These are phyloP conservation scores for Mycosphaerella sp. DNA, from an alignment of 2,329 filamentous ascomycete species.

Conservation along the genomic window DNA sequence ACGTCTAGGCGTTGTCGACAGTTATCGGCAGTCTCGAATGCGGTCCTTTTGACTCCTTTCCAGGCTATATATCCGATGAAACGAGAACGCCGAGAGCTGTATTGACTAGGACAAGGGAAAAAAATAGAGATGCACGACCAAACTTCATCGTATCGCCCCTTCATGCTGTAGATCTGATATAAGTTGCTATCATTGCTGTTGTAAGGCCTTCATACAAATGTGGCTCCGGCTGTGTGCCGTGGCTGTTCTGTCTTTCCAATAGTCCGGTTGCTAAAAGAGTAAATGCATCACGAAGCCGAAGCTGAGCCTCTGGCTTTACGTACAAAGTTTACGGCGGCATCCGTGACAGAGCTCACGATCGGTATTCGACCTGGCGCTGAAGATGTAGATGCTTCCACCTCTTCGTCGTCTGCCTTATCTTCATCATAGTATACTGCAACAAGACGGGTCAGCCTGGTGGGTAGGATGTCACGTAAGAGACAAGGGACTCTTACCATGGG, in stretches of 20 bases:
- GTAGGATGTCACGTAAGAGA: background rate
- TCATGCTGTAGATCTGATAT: background rate
- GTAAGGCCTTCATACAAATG: background rate
- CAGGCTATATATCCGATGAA: too few species aligned
- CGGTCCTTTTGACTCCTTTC: too few species aligned
- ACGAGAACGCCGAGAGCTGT: too few species aligned
- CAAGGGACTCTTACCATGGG: slow-evolving; percentile 57
- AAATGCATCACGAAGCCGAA: background rate
- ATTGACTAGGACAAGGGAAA: background rate
- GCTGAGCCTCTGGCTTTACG: slow-evolving; percentile 2
- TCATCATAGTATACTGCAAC: slow-evolving; percentile 19
- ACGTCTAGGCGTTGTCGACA: background rate
- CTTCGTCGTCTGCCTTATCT: slow-evolving; percentile 14
- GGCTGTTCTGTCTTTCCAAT: background rate
- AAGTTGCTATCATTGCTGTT: background rate
- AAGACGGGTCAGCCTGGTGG: background rate
- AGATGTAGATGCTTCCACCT: background rate
- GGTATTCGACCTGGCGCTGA: slow-evolving; percentile 3
- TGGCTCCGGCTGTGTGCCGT: slow-evolving; percentile 6
- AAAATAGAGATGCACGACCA: background rate
- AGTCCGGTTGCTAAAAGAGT: background rate
- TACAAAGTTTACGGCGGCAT: background rate
- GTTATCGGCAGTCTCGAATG: too few species aligned
- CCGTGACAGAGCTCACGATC: slow-evolving; percentile 8
- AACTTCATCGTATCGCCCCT: background rate